phyloP scores from a whole-genome alignment of 129 eudicot genomes.

The Chrysanthemum seticuspe region DNA sequence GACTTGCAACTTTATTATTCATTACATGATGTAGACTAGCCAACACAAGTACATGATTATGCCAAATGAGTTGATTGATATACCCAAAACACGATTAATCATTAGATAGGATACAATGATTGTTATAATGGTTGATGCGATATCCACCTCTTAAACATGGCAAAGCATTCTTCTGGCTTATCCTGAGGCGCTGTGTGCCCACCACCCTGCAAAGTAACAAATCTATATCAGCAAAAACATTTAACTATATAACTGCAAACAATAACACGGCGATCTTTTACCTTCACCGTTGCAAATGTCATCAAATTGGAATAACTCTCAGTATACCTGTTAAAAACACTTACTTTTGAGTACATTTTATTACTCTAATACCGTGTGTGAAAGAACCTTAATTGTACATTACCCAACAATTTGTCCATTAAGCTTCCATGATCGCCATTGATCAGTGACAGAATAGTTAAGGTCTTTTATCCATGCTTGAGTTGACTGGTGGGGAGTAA shows the following conservation, averaged over 20 bases:
- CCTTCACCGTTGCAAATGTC: constrained; percentile 73
- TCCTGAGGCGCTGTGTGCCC: neutral
- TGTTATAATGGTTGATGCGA: constrained; percentile 6
- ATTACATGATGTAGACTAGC: no score
- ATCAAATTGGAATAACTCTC: constrained; percentile 50
- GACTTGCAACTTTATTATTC: no score
- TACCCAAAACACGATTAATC: no score
- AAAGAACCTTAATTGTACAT: neutral
- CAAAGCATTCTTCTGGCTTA: neutral
- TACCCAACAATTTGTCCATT: constrained; percentile 65
- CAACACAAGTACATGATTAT: no score
- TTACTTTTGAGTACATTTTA: neutral
- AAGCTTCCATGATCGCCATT: constrained; percentile 68
- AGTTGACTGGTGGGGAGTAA: constrained; percentile 43
- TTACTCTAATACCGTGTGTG: no score
- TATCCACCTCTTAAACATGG: constrained; percentile 1
- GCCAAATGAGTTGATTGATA: no score
- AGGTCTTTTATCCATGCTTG: constrained; percentile 63
- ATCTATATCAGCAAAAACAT: neutral
- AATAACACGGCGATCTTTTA: constrained; percentile 16
- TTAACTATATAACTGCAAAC: neutral
- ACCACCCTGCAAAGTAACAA: neutral
- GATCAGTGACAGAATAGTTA: constrained; percentile 45
- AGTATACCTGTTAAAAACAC: constrained; percentile 33
- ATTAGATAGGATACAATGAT: neutral